These are phyloP conservation scores for Kwoniella sp. DNA, from an alignment of 768 basidiomycete genomes.

Conservation along the genomic window DNA sequence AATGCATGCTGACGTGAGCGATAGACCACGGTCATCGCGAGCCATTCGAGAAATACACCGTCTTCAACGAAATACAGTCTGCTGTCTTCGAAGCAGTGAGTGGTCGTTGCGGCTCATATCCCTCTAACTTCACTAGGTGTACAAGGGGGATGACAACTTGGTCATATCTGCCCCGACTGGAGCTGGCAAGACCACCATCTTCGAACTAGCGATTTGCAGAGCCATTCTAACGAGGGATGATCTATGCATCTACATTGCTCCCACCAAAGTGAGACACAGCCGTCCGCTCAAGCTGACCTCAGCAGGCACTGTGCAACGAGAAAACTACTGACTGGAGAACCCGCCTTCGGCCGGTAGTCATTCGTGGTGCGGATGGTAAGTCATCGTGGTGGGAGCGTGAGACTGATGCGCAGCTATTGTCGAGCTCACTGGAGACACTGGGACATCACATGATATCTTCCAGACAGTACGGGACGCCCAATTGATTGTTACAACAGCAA, in stretches of 20 bases:
- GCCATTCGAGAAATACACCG: slow-evolving; percentile 80
- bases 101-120: not conserved
- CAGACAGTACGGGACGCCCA: slow-evolving; percentile 69
- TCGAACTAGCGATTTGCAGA: slow-evolving; percentile 82
- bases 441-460: slow-evolving; percentile 62
- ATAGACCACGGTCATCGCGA: no score
- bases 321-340: slow-evolving; percentile 76
- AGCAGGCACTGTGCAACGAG: slow-evolving; percentile 81
- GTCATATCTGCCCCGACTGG: slow-evolving; percentile 75
- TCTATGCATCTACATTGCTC: slow-evolving; percentile 74
- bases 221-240: slow-evolving; percentile 49
- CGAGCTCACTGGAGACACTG: slow-evolving; percentile 89
- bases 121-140: slow-evolving; percentile 37
- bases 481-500: slow-evolving; percentile 80
- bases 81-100: slow-evolving; percentile 71
- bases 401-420: slow-evolving; percentile 57
- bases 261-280: slow-evolving; percentile 71
- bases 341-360: no score
- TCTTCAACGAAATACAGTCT: slow-evolving; percentile 89
- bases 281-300: not conserved
- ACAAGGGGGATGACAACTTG: slow-evolving; percentile 46
- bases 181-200: slow-evolving; percentile 91
- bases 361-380: slow-evolving; percentile 49
- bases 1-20: no score
- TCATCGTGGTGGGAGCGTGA: slow-evolving; percentile 3